These are phyloP conservation scores for Cruciata laevipes DNA, from an alignment of 257 asterid species.

Conservation along the genomic window DNA sequence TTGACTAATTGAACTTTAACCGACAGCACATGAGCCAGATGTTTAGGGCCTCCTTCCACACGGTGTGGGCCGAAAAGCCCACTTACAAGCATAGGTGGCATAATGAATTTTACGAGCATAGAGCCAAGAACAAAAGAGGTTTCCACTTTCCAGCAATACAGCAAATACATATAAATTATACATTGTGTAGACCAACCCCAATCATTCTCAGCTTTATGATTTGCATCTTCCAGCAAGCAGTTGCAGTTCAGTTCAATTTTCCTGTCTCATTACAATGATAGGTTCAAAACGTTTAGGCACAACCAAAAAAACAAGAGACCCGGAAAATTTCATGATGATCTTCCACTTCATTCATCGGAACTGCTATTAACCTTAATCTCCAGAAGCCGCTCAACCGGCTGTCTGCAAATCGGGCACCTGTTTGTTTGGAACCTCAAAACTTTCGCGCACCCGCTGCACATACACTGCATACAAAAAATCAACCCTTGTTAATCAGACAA, in stretches of 20 bases:
- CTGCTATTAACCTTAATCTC: conserved; percentile 81
- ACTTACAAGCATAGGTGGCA: neutral
- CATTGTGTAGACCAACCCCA: conserved; percentile 10
- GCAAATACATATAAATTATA: too few species aligned
- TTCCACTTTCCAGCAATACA: too few species aligned
- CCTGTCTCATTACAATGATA: conserved; percentile 32
- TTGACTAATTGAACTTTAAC: neutral
- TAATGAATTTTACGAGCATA: too few species aligned
- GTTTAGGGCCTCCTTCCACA: neutral
- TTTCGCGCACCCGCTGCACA: conserved; percentile 97
- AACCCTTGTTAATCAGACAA: conserved; percentile 1
- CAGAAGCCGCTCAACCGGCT: conserved; percentile 92
- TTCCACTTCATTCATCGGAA: conserved; percentile 42
- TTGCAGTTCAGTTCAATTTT: conserved; percentile 17
- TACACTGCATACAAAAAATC: conserved; percentile 55
- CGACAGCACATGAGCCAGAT: neutral
- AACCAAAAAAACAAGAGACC: neutral
- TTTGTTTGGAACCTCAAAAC: conserved; percentile 90
- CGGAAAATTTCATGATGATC: conserved; percentile 22
- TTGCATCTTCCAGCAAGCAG: conserved; percentile 12
- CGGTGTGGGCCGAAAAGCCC: neutral
- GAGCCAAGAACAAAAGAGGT: too few species aligned
- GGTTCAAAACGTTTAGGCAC: conserved; percentile 1
- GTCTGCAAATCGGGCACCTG: conserved; percentile 96
- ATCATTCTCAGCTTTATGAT: conserved; percentile 12